Evolutionary conservation across 2,329 filamentous ascomycete species (phyloP), one percentile per base, ranked within the genome.

Genomic region (Cladosporium oxysporum): DNA sequence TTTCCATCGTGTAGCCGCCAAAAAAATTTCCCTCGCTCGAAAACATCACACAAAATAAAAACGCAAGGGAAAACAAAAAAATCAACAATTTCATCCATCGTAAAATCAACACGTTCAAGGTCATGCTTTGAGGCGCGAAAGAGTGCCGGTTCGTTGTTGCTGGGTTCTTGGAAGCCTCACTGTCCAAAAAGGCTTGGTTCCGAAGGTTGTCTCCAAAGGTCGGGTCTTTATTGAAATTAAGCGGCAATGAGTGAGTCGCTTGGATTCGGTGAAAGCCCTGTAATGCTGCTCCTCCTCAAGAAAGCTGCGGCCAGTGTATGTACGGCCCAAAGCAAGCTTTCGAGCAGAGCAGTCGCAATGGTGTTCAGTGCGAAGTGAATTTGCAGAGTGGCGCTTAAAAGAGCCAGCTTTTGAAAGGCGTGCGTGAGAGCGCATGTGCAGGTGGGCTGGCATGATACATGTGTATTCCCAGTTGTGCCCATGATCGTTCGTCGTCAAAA

Each of bases 281-380:
- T 47, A 10, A n/a, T 33, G 58, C 41, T 61, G 41, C 37, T 50
- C 58, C 58, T 61, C 58, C 59, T 62, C 59, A 52, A 62, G 59
- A 53, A 62, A 53, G 47, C 47, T 37, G 59, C 59, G 59, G 59
- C 59, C 59, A 62, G 59, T 52, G 29, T 21, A 26, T 52, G 14
- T 52, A 62, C 59, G 59, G 59, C 59, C 59, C 16, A 47, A 47
- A 53, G 59, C 59, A 52, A 16, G 59, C 47, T 62, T 62, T 26
- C 59, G 59, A 62, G 59, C 59, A 53, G 59, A 62, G 44, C 59
- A 62, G 29, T 62, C 59, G 59, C 37, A 26, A 50, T 47, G 58
- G 18, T 49, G 26, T 47, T 61, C 58, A 55, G 8, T 55, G 21
- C 52, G 52, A 52, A 55, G 52, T 55, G 31, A 29, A 21, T 21